Base-by-base conservation (phyloP, 257 asterid species). In the Penstemon newberryi region DNA sequence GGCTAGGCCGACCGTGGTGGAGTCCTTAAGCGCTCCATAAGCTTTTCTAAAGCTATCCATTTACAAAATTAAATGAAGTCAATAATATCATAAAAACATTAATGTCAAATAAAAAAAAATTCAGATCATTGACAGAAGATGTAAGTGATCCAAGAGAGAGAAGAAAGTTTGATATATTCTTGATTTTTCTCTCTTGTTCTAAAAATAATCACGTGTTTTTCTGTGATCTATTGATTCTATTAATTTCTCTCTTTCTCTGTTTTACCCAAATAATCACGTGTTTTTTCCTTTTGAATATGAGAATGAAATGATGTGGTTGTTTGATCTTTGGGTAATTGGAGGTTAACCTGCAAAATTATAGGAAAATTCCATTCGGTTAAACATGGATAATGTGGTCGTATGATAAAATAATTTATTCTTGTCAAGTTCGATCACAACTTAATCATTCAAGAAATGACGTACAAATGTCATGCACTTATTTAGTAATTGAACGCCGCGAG, bases 21-120 rank as follows among this genome's bases (percentile, higher is more conserved):
- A 90, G 73, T 92, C 98, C 78, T 92, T 92, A 56, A 92, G 95
- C 54, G 95, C 96, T 51, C 96, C 96, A 65, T 90, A 92, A 11
- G 97, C 98, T 77, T 90, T 92, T 62, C 98, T 71, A 57, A 87
- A 87, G 83, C 97, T 92, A 25, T 90, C 96, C 97, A 89, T 91
- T 65, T 64, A 64, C 33, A 25, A 25, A 25, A 25, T 25, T 25
- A 25, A 25, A 25, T 25, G 33, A 1, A 25, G 33, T n/a, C 25
- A 33, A 47, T 25, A 25, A 25, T 25, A 18, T 41, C 38, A 33
- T 36, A 75, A 56, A 70, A 49, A 70, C 63, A 69, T 25, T 25
- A 25, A 25, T 25, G 33, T 25, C 33, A 25, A 25, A 25, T 25
- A 1, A 25, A 25, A 25, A 25, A 25, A 25, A 25, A 25, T 25